These are phyloP conservation scores for Vitis hybrid DNA, from an alignment of 177 flowering plant species.

Conservation along the genomic window DNA sequence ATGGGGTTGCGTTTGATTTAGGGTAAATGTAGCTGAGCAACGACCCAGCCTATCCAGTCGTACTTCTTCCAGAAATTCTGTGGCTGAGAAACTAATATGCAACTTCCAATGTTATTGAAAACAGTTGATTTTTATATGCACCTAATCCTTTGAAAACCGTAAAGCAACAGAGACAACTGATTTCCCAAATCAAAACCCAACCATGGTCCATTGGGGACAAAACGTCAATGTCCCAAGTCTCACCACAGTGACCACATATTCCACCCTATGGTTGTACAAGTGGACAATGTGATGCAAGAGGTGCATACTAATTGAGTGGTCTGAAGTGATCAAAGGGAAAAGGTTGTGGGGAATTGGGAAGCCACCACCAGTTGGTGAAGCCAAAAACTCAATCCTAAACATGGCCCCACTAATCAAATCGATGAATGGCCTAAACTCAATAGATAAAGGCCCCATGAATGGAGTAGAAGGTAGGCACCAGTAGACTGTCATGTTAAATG, in stretches of 20 bases:
- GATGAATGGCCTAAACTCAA: neutral
- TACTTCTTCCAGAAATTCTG: no score
- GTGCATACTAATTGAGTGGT: neutral
- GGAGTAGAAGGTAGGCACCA: no score
- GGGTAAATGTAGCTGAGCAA: no score
- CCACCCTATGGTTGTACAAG: neutral
- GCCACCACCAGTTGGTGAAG: no score
- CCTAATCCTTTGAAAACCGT: no score
- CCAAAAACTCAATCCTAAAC: neutral
- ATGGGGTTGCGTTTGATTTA: no score
- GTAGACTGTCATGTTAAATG: no score
- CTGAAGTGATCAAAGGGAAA: neutral
- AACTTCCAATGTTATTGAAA: no score
- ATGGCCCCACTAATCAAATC: neutral
- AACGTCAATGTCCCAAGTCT: neutral
- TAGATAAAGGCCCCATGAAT: neutral
- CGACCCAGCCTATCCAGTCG: no score
- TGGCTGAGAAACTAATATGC: no score
- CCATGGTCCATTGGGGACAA: neutral
- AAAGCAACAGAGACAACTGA: neutral
- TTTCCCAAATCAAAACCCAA: neutral
- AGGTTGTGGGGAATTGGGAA: neutral
- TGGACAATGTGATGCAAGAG: neutral
- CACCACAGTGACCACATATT: neutral
- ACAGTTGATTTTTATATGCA: no score